Evolutionary conservation across 106 monocot species (phyloP), one percentile per base, ranked within the genome.

Genomic region (Acorus gramineus): DNA sequence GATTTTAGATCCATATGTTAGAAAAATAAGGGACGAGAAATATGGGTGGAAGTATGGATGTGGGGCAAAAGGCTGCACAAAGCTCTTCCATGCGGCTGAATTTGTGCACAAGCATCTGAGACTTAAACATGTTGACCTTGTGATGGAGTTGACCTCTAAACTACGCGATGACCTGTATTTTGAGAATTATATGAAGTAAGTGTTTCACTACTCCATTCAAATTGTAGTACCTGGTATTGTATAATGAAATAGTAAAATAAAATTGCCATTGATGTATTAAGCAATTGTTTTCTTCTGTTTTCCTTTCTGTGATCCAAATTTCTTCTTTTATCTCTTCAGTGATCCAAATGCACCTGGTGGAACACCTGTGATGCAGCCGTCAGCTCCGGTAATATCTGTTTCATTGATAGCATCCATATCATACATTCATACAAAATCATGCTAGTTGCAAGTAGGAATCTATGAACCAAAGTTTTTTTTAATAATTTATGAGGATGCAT

Each of bases 41-140:
- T 99, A 99, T 63, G 98, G 98, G 44, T 99, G 91, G 98, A 99
- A 99, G 56, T 99, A 99, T 80, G 98, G 91, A 8, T 99, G 98
- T 76, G 92, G 98, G 42, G 92, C 92, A 62, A 99, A 99, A 73
- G 92, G 88, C 12, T 99, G 98, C 75, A 99, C 88, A 14, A 91
- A 99, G 66, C 83, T 92, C 28, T 99, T 99, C 66, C 92, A 99
- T 76, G 98, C 83, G 59, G 73, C 92, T 65, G 98, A 99, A 65
- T 99, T 92, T 92, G 92, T 99, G 65, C 81, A 86, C 56, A 99
- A 99, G 68, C 92, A 99, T 86, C 75, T 99, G 42, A 88, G 71
- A 66, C 92, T 99, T 12, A 99, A 99, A 66, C 98, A 99, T 67
- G 66, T 81, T 50, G 98, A 99, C 3, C 77, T 92, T 48, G 85